Conservation (phyloP, 2,329 filamentous ascomycete species). For the Hawksworthiomyces lignivorus region DNA sequence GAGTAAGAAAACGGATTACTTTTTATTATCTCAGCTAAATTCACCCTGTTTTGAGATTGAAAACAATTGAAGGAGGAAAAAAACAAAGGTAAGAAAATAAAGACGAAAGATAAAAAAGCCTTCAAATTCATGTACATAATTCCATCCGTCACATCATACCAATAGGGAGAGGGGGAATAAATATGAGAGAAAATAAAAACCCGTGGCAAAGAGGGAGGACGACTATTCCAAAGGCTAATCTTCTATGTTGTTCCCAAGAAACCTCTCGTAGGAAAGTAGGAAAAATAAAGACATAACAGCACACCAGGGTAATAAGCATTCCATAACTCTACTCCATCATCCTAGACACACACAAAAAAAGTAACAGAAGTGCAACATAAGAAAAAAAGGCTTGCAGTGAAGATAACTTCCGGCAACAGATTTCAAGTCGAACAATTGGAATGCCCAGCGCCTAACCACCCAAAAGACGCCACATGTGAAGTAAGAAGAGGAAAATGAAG, state of each 20-base stretch:
- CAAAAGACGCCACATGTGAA: conserved; percentile 1
- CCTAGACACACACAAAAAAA: too few relatives aligned
- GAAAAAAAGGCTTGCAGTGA: not conserved
- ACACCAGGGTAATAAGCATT: conserved; percentile 4
- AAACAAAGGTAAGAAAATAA: not conserved
- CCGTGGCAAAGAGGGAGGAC: too few relatives aligned
- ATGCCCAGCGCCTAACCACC: too few relatives aligned
- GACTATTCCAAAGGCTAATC: too few relatives aligned
- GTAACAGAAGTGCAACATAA: not conserved
- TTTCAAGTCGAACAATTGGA: too few relatives aligned
- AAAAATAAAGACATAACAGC: not conserved
- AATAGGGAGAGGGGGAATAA: conserved; percentile 1
- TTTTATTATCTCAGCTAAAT: too few relatives aligned
- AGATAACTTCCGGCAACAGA: not conserved
- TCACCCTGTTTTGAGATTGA: too few relatives aligned
- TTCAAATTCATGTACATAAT: not conserved
- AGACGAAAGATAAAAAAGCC: not conserved
- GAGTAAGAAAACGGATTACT: too few relatives aligned
- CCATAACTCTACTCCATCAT: not conserved
- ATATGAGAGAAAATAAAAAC: too few relatives aligned
- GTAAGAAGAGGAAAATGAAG: not conserved
- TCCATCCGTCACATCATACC: conserved; percentile 2
- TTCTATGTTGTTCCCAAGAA: not conserved
- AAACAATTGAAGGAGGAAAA: not conserved
- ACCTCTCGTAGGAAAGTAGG: not conserved